Evolutionary conservation across 139 green algal genomes (phyloP).

Genomic region (Picochlorum sp.): DNA sequence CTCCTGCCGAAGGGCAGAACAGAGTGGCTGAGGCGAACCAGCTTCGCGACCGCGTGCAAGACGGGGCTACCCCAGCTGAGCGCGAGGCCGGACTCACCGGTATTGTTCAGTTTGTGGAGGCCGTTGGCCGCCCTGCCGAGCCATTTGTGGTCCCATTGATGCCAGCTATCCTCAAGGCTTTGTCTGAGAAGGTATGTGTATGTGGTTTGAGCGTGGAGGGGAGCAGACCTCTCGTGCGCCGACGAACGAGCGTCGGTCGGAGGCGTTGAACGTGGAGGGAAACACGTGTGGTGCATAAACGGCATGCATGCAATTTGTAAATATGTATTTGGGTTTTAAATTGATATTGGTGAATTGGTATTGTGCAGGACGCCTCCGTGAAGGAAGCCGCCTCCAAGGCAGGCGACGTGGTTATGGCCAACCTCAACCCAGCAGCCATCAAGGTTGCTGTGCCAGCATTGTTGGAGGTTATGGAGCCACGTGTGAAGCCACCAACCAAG

Average conservation of each 20-base stretch:
- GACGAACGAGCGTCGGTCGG: not conserved
- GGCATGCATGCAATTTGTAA: not conserved
- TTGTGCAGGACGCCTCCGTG: conserved; percentile 34
- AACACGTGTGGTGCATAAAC: not conserved
- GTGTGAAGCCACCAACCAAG: conserved; percentile 70
- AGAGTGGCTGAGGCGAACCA: conserved; percentile 3
- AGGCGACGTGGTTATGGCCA: conserved; percentile 25
- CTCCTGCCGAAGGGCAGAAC: conserved; percentile 1
- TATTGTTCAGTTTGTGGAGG: not conserved
- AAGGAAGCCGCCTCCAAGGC: conserved; percentile 39
- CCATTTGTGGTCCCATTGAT: conserved; percentile 59
- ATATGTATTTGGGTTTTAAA: not conserved
- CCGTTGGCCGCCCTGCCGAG: conserved; percentile 30
- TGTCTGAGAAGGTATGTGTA: conserved; percentile 54
- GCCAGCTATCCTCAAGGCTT: conserved; percentile 44
- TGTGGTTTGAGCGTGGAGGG: not conserved
- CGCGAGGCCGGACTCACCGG: conserved; percentile 3
- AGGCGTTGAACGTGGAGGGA: not conserved
- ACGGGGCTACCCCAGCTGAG: not conserved
- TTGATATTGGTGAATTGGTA: not conserved
- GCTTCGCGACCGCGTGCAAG: conserved; percentile 1
- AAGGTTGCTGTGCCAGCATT: conserved; percentile 45
- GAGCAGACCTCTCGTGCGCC: not conserved
- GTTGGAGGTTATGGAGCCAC: conserved; percentile 53
- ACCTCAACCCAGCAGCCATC: conserved; percentile 40